Conservation (phyloP, 2,329 filamentous ascomycete genomes). For the Chaetomiaceae sp. region DNA sequence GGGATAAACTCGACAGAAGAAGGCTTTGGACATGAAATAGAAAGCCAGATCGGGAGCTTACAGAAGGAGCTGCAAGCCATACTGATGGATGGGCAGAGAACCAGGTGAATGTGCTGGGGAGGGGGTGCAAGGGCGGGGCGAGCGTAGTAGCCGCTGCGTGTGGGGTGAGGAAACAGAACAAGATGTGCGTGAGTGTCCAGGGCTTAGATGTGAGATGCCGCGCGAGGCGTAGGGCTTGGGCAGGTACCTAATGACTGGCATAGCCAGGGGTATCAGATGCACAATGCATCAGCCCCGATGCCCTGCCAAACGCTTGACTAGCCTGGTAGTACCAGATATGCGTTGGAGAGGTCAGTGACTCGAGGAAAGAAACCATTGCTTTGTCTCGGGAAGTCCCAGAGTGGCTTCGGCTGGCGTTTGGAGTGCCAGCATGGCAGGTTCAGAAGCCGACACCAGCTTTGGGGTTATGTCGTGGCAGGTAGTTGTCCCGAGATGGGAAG, state of each 20-base stretch:
- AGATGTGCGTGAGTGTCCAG: slow-evolving; percentile 22
- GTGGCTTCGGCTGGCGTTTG: slow-evolving; percentile 12
- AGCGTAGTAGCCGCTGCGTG: slow-evolving; percentile 17
- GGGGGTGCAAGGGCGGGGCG: slow-evolving; percentile 12
- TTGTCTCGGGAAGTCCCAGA: slow-evolving; percentile 11
- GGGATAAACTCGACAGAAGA: slow-evolving; percentile 15
- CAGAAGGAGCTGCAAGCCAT: slow-evolving; percentile 19
- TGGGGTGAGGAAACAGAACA: slow-evolving; percentile 24
- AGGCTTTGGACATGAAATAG: slow-evolving; percentile 18
- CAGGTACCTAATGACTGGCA: slow-evolving; percentile 8
- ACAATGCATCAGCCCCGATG: slow-evolving; percentile 13
- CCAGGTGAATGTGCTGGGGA: slow-evolving; percentile 3
- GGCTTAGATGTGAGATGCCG: slow-evolving; percentile 18
- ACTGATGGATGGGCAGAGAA: slow-evolving; percentile 16
- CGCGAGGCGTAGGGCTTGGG: slow-evolving; percentile 16
- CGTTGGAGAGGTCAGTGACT: slow-evolving; percentile 12
- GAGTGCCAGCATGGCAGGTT: slow-evolving; percentile 11
- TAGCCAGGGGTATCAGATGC: slow-evolving; percentile 17
- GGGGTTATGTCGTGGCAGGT: slow-evolving; percentile 7
- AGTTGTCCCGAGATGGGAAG: slow-evolving; percentile 6
- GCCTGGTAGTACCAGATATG: slow-evolving; percentile 10
- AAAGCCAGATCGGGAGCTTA: slow-evolving; percentile 22
- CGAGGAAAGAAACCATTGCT: slow-evolving; percentile 4
- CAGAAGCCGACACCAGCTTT: slow-evolving; percentile 16
- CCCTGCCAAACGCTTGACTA: slow-evolving; percentile 22